A percentile compares a stretch with the other conserved stretches of the same genome.
Conservation (phyloP, 306 rosid genomes). For the Cicer arietinum region DNA sequence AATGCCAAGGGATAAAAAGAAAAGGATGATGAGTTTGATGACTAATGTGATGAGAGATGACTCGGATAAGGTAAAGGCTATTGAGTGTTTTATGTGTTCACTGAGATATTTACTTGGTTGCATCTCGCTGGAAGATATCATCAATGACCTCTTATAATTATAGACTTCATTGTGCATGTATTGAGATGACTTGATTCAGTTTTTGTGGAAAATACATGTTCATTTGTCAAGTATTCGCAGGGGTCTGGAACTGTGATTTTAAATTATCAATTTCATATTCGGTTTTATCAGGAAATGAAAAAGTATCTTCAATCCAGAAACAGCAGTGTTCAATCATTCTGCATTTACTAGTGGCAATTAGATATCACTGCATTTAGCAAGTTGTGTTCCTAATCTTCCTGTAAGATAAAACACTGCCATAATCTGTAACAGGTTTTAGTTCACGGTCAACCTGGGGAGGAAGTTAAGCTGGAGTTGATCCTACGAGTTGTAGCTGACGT, state of each 20-base stretch:
- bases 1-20: conserved; percentile 63
- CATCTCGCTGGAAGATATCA: conserved; percentile 29
- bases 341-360: not conserved
- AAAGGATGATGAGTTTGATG: conserved; percentile 74
- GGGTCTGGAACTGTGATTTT: conserved; percentile 1
- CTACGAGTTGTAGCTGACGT: conserved; percentile 96
- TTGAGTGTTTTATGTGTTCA: conserved; percentile 24
- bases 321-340: conserved; percentile 17
- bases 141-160: conserved; percentile 27
- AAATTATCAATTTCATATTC: not conserved
- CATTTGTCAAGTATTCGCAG: conserved; percentile 5
- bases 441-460: conserved; percentile 94
- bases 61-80: conserved; percentile 72
- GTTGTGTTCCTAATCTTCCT: conserved; percentile 27
- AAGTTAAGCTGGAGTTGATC: conserved; percentile 91
- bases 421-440: conserved; percentile 67
- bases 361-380: conserved; percentile 26
- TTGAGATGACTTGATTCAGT: conserved; percentile 24
- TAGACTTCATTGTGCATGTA: conserved; percentile 16
- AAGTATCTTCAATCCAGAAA: conserved; percentile 23
- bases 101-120: conserved; percentile 9
- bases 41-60: conserved; percentile 94
- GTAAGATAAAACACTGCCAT: conserved; percentile 26
- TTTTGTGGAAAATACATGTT: conserved; percentile 20
- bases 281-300: conserved; percentile 11